Conservation (phyloP, 805 yeast genomes). For the Schizosaccharomyces japonicus region DNA sequence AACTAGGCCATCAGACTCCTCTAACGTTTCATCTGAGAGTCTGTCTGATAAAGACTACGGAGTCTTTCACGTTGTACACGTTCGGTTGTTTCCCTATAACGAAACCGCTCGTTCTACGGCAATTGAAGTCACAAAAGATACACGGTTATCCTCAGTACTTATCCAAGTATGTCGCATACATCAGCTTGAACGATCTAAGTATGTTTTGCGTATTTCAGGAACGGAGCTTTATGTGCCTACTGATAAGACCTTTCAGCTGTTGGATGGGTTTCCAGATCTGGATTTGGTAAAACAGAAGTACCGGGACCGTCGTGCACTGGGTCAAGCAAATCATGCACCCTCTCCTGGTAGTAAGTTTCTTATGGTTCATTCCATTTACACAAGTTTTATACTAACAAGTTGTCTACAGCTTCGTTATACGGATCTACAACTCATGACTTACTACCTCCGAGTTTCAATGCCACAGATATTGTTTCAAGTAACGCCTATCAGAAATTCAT, state of each 20-base stretch:
- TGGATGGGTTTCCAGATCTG: conserved; percentile 21
- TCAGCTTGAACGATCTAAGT: conserved; percentile 15
- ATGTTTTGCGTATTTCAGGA: conserved; percentile 16
- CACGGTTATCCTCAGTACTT: conserved; percentile 12
- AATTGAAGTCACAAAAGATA: conserved; percentile 10
- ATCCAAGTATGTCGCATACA: conserved; percentile 15
- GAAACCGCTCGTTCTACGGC: conserved; percentile 15
- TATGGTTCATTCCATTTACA: conserved; percentile 11
- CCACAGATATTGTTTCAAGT: conserved; percentile 4
- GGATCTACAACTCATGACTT: background rate
- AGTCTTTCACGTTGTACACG: conserved; percentile 7
- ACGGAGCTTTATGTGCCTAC: conserved; percentile 10
- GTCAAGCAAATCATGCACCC: conserved; percentile 15
- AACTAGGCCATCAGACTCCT: too few species aligned
- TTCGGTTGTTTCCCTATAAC: conserved; percentile 15
- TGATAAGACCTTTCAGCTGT: conserved; percentile 17
- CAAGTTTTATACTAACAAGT: conserved; percentile 5
- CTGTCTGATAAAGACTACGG: too few species aligned
- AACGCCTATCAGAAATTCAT: conserved; percentile 61
- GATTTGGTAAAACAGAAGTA: conserved; percentile 18
- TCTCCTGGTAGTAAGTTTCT: conserved; percentile 14
- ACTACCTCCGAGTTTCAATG: background rate
- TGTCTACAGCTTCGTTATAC: background rate
- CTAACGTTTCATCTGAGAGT: too few species aligned
- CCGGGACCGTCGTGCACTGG: background rate